These are phyloP conservation scores for Sparassis latifolia DNA, from an alignment of 1,284 basidiomycete genomes.

Conservation along the genomic window DNA sequence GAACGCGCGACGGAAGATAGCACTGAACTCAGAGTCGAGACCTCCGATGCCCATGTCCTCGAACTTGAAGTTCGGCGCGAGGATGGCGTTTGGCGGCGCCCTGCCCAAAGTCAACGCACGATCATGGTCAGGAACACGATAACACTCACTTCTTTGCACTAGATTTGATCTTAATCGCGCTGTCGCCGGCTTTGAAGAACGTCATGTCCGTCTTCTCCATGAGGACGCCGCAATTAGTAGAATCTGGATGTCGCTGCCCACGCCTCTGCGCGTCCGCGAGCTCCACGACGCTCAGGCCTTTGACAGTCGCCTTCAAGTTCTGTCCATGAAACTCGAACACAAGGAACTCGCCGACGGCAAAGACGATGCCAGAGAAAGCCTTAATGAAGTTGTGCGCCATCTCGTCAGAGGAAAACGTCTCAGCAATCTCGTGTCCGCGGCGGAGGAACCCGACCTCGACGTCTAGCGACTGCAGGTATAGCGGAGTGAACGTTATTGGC, in stretches of 20 bases:
- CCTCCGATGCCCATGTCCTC: constrained; percentile 99
- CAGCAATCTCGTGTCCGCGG: constrained; percentile 57
- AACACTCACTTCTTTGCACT: constrained; percentile 76
- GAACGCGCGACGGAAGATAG: constrained; percentile 98
- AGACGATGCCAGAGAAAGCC: constrained; percentile 58
- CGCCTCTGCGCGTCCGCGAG: constrained; percentile 54
- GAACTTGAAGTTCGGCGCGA: constrained; percentile 99
- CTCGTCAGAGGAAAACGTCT: constrained; percentile 81
- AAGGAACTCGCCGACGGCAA: constrained; percentile 70
- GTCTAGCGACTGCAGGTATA: constrained; percentile 74
- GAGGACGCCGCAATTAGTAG: constrained; percentile 60
- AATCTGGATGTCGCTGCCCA: constrained; percentile 25
- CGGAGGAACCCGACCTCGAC: constrained; percentile 74
- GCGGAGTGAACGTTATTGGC: constrained; percentile 55
- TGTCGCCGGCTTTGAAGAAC: constrained; percentile 80
- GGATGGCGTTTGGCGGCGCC: constrained; percentile 89
- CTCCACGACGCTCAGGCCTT: constrained; percentile 62
- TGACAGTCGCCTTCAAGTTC: constrained; percentile 73
- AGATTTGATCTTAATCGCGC: constrained; percentile 86
- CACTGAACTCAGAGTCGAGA: constrained; percentile 90
- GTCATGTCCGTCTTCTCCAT: constrained; percentile 91
- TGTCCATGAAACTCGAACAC: constrained; percentile 92
- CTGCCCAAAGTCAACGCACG: constrained; percentile 30
- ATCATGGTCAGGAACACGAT: not conserved
- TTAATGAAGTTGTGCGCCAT: constrained; percentile 73